phyloP scores from a whole-genome alignment of 768 basidiomycete species.

The Lentinula edodes region DNA sequence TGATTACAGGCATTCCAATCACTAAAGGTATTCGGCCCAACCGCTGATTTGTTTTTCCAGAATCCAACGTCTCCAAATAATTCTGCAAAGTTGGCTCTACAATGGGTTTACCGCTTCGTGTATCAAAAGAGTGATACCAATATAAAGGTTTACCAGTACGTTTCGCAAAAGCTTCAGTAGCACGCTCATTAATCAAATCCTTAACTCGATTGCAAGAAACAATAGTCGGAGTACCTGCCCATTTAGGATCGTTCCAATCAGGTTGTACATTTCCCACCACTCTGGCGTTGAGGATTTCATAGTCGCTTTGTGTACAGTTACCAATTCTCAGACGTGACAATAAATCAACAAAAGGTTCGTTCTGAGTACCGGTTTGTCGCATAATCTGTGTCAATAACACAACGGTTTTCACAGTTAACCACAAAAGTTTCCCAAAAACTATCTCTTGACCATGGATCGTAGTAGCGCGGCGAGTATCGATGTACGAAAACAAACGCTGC shows the following conservation, averaged over 20 bases:
- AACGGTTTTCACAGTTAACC: not conserved
- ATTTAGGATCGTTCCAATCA: not conserved
- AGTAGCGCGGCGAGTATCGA: too few species aligned
- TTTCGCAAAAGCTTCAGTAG: conserved; percentile 11
- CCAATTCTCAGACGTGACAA: conserved; percentile 7
- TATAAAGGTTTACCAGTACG: not conserved
- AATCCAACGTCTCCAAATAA: conserved; percentile 9
- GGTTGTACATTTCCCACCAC: not conserved
- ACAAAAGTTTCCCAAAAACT: not conserved
- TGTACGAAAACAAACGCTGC: too few species aligned
- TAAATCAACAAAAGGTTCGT: not conserved
- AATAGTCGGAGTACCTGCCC: conserved; percentile 16
- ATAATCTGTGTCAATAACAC: not conserved
- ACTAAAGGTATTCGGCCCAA: conserved; percentile 19
- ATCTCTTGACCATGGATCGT: not conserved
- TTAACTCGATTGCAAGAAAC: conserved; percentile 19
- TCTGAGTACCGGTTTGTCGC: not conserved
- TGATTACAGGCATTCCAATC: conserved; percentile 24
- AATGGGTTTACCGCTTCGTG: not conserved
- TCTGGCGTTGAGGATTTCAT: conserved; percentile 6
- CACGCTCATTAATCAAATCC: conserved; percentile 19
- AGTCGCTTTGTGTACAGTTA: conserved; percentile 13
- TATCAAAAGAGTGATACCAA: conserved; percentile 16
- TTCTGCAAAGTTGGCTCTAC: not conserved
- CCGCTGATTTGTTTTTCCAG: conserved; percentile 13